phyloP scores from a whole-genome alignment of 371 early-diverging fungal genomes.

The Mucor irregularis region DNA sequence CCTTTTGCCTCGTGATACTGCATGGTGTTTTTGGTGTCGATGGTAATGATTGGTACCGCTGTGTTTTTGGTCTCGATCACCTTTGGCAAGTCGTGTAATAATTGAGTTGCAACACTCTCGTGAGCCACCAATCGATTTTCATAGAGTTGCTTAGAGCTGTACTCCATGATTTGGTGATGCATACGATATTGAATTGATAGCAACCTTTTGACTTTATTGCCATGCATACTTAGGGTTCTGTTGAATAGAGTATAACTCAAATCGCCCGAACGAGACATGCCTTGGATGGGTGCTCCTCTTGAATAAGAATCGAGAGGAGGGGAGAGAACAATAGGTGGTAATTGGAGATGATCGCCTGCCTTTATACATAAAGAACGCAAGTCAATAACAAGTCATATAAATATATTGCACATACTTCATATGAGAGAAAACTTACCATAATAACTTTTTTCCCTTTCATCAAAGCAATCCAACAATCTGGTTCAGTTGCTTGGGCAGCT shows the following conservation, averaged over 20 bases:
- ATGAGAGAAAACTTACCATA: slow-evolving; percentile 50
- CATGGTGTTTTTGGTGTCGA: slow-evolving; percentile 21
- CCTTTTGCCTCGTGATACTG: slow-evolving; percentile 61
- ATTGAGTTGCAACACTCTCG: slow-evolving; percentile 57
- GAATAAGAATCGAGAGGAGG: slow-evolving; percentile 12
- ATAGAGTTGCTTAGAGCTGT: slow-evolving; percentile 68
- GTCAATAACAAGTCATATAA: neutral
- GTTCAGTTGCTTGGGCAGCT: slow-evolving; percentile 84
- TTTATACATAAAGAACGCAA: slow-evolving; percentile 5
- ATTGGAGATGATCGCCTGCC: slow-evolving; percentile 93
- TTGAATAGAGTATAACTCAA: slow-evolving; percentile 65
- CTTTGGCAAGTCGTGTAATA: slow-evolving; percentile 61
- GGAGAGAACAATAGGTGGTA: slow-evolving; percentile 81
- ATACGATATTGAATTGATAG: slow-evolving; percentile 86
- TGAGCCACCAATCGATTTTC: slow-evolving; percentile 66
- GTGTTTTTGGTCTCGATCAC: slow-evolving; percentile 58
- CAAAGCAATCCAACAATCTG: slow-evolving; percentile 89
- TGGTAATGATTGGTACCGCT: slow-evolving; percentile 55
- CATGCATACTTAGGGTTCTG: slow-evolving; percentile 59
- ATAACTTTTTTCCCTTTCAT: slow-evolving; percentile 74
- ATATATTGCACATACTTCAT: neutral
- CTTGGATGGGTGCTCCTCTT: neutral
- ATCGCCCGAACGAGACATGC: slow-evolving; percentile 21
- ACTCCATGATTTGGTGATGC: slow-evolving; percentile 78
- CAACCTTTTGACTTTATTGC: slow-evolving; percentile 59